Percentiles rank a stretch among this genome's conserved stretches.
Conservation (phyloP, 441 rosid species). For the Gossypium gossypioides region DNA sequence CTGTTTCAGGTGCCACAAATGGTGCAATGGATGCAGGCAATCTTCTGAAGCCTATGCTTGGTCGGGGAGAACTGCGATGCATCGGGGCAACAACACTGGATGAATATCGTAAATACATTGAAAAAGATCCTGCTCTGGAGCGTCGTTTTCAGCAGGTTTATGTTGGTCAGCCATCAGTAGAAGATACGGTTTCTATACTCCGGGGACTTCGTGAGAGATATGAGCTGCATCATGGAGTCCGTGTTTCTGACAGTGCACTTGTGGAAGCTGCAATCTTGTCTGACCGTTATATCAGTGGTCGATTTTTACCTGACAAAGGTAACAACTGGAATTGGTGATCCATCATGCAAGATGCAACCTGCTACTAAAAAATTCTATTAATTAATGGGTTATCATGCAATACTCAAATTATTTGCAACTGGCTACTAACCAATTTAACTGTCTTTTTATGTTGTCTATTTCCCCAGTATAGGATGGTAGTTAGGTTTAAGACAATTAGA, state of each 20-base stretch:
- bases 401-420: background rate
- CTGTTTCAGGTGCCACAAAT: constrained; percentile 73
- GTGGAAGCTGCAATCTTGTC: constrained; percentile 91
- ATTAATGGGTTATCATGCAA: background rate
- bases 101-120: constrained; percentile 79
- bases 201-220: constrained; percentile 84
- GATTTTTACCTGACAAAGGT: constrained; percentile 96
- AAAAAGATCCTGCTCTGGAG: constrained; percentile 92
- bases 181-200: constrained; percentile 74
- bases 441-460: background rate
- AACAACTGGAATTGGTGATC: background rate
- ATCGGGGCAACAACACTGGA: constrained; percentile 94
- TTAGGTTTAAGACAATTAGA: background rate
- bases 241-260: constrained; percentile 87
- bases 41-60: constrained; percentile 92
- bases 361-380: background rate
- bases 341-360: background rate
- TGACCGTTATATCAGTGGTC: constrained; percentile 85
- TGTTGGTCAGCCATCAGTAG: constrained; percentile 87
- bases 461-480: background rate
- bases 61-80: constrained; percentile 78
- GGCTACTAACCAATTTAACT: background rate
- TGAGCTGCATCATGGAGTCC: constrained; percentile 91
- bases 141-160: constrained; percentile 94
- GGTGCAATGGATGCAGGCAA: constrained; percentile 98